Evolutionary conservation across 768 basidiomycete species (phyloP), one percentile per base, ranked within the genome.

Genomic region (Kwoniella heveanensis): DNA sequence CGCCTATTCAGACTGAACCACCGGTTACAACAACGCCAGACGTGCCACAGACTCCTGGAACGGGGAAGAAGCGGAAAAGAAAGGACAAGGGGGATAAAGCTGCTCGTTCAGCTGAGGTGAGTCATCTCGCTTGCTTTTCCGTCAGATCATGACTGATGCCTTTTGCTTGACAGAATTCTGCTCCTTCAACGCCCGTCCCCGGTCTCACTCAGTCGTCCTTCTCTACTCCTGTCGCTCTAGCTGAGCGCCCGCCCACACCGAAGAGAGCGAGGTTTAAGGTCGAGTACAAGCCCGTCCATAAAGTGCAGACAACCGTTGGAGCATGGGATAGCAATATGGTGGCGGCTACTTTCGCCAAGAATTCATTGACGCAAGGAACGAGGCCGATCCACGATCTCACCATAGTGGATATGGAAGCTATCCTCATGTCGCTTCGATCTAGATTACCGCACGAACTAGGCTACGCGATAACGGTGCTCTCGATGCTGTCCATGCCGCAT

Each of bases 351-450:
- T 83, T 85, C 58, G 74, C 83, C 19, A 77, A 82, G 46, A 44
- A 79, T n/a, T 82, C 85, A 50, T 82, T 84, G 56, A 69, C 69
- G 7, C 85, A 89, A 48, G 83, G 85, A 6, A 78, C 89, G 71
- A 85, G 89, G 61, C 86, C 88, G 54, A 84, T 91, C 66, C 87
- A 88, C 74, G 91, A 94, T 57, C 91, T 93, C 87, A 92, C 91
- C 22, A 84, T 83, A 8, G 86, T 95, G 54, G 94, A 98, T 71
- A 87, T 97, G 62, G 93, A 96, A 74, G 87, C 87, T n/a, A 83
- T 99, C 54, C 88, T 88, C n/a, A 88, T 99, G 88, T 90, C 90
- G 29, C 82, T 99, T 44, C 89, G 93, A 30, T 95, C 90, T 36
- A 84, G 94, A 36, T 81, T 97, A 46, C 84, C 88, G 9, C 84